phyloP scores from a whole-genome alignment of 306 rosid species.

The Castanea crenata region DNA sequence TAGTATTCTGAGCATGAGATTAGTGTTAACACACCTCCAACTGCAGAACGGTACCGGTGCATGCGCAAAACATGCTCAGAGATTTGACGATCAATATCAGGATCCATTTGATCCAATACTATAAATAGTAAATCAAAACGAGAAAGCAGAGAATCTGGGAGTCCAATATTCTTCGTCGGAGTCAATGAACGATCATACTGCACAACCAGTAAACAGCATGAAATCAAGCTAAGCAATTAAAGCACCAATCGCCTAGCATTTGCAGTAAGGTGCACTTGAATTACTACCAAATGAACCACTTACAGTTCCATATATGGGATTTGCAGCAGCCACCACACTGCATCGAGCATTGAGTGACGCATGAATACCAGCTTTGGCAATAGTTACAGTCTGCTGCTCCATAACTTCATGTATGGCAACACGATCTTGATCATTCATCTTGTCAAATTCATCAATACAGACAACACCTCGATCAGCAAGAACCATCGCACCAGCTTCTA shows the following conservation, averaged over 20 bases:
- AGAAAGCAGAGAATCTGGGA: slow-evolving; percentile 96
- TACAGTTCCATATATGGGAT: slow-evolving; percentile 99
- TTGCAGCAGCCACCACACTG: slow-evolving; percentile 99
- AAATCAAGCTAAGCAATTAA: slow-evolving; percentile 2
- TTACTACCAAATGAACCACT: slow-evolving; percentile 32
- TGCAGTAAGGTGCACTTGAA: neutral
- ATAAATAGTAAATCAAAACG: slow-evolving; percentile 94
- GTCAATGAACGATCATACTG: slow-evolving; percentile 99
- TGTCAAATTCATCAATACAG: slow-evolving; percentile 98
- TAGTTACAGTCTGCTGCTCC: slow-evolving; percentile 99
- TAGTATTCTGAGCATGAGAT: slow-evolving; percentile 18
- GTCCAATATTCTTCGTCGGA: slow-evolving; percentile 98
- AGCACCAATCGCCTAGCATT: slow-evolving; percentile 8
- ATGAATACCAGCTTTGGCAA: slow-evolving; percentile 99
- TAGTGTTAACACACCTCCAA: slow-evolving; percentile 62
- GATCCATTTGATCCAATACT: slow-evolving; percentile 99
- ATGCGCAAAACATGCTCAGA: slow-evolving; percentile 95
- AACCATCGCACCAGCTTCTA: slow-evolving; percentile 99
- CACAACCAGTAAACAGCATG: slow-evolving; percentile 13
- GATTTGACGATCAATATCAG: slow-evolving; percentile 90
- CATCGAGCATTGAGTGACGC: slow-evolving; percentile 97
- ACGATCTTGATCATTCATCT: slow-evolving; percentile 97
- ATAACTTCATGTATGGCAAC: slow-evolving; percentile 99
- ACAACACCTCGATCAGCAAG: slow-evolving; percentile 99
- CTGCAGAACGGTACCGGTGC: slow-evolving; percentile 83